Percentiles rank a stretch among this genome's conserved stretches.
Conservation (phyloP, 352 stramenopile genomes). For the Phytophthora kernoviae region DNA sequence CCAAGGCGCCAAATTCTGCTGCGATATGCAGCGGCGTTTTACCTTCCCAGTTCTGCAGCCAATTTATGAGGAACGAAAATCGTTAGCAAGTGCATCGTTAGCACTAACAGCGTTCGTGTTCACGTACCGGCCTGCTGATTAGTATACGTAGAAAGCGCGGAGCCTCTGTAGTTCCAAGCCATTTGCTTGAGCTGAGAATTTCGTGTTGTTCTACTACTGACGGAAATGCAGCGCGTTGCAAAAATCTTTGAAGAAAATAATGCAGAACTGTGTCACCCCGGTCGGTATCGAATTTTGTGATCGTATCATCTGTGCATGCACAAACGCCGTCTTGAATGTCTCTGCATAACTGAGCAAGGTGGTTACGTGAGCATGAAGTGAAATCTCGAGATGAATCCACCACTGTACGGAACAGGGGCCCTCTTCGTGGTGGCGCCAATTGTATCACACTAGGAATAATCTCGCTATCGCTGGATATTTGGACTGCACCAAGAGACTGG, state of each 20-base stretch:
- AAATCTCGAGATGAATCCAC: slow-evolving; percentile 30
- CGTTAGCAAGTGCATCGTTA: slow-evolving; percentile 1
- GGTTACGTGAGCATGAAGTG: slow-evolving; percentile 38
- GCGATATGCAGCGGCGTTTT: slow-evolving; percentile 59
- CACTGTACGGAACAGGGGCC: slow-evolving; percentile 31
- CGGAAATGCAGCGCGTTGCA: slow-evolving; percentile 35
- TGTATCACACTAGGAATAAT: slow-evolving; percentile 36
- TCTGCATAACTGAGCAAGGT: slow-evolving; percentile 40
- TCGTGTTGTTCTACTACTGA: slow-evolving; percentile 37
- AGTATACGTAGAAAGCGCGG: slow-evolving; percentile 32
- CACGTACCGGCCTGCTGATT: slow-evolving; percentile 47
- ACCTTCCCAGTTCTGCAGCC: slow-evolving; percentile 54
- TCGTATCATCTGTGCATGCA: slow-evolving; percentile 41
- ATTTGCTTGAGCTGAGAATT: slow-evolving; percentile 30
- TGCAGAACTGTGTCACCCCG: slow-evolving; percentile 55
- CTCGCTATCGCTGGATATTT: slow-evolving; percentile 40
- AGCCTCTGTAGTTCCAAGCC: slow-evolving; percentile 39
- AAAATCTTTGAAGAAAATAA: slow-evolving; percentile 49
- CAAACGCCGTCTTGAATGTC: slow-evolving; percentile 44
- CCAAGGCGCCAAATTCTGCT: slow-evolving; percentile 48
- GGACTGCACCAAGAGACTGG: slow-evolving; percentile 39
- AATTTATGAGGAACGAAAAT: background rate
- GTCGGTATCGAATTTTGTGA: slow-evolving; percentile 44
- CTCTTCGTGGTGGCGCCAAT: slow-evolving; percentile 19
- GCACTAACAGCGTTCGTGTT: background rate